phyloP scores from a whole-genome alignment of 73 alveolate genomes.

The Paramecium sexaurelia region DNA sequence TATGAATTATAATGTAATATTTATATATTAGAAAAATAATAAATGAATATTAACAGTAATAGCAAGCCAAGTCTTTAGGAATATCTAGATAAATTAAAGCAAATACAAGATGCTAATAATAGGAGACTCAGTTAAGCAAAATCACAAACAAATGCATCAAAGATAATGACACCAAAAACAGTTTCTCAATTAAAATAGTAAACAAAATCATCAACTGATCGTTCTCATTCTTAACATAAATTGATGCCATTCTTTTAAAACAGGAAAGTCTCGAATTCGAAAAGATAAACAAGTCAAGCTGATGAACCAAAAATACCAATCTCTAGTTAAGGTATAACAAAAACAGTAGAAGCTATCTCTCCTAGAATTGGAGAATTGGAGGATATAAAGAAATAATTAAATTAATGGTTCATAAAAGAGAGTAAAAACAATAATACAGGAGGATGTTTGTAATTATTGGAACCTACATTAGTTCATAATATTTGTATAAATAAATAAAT shows the following conservation, averaged over 20 bases:
- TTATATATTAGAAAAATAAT: background rate
- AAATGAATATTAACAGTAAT: slow-evolving; percentile 17
- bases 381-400: slow-evolving; percentile 2
- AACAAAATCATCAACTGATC: slow-evolving; percentile 41
- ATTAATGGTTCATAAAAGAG: slow-evolving; percentile 19
- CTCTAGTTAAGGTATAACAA: background rate
- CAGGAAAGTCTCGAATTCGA: slow-evolving; percentile 42
- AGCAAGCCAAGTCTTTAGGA: slow-evolving; percentile 11
- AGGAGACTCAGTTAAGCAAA: background rate
- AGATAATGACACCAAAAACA: slow-evolving; percentile 8
- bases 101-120: slow-evolving; percentile 15
- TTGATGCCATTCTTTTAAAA: slow-evolving; percentile 12
- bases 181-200: slow-evolving; percentile 2
- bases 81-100: slow-evolving; percentile 48
- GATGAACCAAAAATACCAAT: slow-evolving; percentile 42
- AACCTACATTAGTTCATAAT: slow-evolving; percentile 34
- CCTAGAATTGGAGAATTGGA: background rate
- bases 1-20: too few relatives aligned
- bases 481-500: background rate
- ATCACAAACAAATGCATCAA: background rate
- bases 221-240: slow-evolving; percentile 27
- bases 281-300: slow-evolving; percentile 43
- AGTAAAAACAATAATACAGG: slow-evolving; percentile 4
- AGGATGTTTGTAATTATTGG: background rate
- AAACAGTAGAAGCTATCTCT: background rate